Evolutionary conservation across 2,329 filamentous ascomycete genomes (phyloP), one percentile per base, ranked within the genome.

Genomic region (Tympanopsis confertula): DNA sequence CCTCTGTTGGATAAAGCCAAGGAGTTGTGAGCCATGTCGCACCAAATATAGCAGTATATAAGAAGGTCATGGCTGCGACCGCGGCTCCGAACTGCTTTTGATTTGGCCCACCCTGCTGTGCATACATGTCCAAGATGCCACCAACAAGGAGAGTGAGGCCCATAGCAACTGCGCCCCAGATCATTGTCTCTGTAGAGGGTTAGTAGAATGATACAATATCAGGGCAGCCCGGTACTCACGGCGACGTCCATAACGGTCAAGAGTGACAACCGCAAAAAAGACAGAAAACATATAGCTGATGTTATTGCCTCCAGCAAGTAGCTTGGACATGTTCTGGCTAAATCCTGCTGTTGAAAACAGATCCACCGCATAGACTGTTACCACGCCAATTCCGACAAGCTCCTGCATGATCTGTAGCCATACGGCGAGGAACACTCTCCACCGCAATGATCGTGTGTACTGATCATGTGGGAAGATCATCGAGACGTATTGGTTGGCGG

Each of bases 41-140:
- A 2, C 63, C 63, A 50, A 65, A 66, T n/a, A 60, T 58, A 2
- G 63, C 53, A 19, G 64, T 63, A 47, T 63, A 65, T 7, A 63
- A 47, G 41, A 65, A 63, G 1, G 62, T 46, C 56, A 65, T 62
- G 1, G 56, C 47, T 1, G 62, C 53, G 3, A 61, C 61, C 1
- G 52, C 61, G 13, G 61, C 58, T 1, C 60, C 62, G 39, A 51
- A 61, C 30, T 50, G 45, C 20, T 13, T 55, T 53, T 37, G 54
- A 53, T 10, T 47, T 39, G 3, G 57, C 49, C 17, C 56, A 41
- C 19, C 47, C 45, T 18, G 49, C 41, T 10, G 58, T 47, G 17
- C 50, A 46, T 62, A 26, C 22, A 26, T 26, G 22, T 26, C 22
- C 22, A 26, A n/a, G n/a, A 26, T 26, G n/a, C 22, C 22, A n/a